phyloP scores from a whole-genome alignment of 1,284 basidiomycete species.

The Irpex sp. region DNA sequence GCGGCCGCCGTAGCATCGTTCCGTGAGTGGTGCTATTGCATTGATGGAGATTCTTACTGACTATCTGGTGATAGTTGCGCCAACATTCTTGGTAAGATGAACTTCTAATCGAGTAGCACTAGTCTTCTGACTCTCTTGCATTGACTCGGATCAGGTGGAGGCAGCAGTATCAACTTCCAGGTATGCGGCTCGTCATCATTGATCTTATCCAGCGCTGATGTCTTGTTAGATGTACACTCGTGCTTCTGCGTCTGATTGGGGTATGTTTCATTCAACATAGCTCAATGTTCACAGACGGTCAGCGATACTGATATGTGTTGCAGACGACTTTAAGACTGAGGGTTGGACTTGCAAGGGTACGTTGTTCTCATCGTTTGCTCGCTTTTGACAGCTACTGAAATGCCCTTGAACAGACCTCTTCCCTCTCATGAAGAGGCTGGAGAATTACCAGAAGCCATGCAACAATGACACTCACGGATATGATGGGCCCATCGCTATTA shows the following conservation, averaged over 20 bases:
- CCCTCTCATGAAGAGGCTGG: conserved; percentile 72
- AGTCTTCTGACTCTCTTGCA: conserved; percentile 21
- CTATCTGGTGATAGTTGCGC: conserved; percentile 43
- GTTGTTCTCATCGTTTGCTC: conserved; percentile 8
- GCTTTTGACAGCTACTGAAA: neutral
- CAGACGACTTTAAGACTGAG: conserved; percentile 71
- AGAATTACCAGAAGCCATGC: conserved; percentile 72
- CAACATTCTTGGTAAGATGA: conserved; percentile 54
- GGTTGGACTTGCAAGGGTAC: conserved; percentile 64
- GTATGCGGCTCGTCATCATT: conserved; percentile 22
- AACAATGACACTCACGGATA: conserved; percentile 61
- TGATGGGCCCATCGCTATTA: conserved; percentile 69
- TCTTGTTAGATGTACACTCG: conserved; percentile 58
- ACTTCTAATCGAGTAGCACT: conserved; percentile 2
- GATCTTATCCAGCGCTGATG: neutral
- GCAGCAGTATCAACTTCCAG: conserved; percentile 66
- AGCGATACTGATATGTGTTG: neutral
- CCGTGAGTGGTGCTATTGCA: conserved; percentile 40
- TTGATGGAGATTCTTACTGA: conserved; percentile 3
- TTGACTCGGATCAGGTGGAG: conserved; percentile 42
- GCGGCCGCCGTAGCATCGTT: conserved; percentile 63
- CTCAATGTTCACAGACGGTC: too few species aligned
- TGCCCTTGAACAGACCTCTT: conserved; percentile 45
- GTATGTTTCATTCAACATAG: conserved; percentile 29
- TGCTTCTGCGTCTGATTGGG: conserved; percentile 71